A percentile compares a stretch with the other conserved stretches of the same genome.
phyloP scores from a whole-genome alignment of 805 yeast genomes.

The Cephaloascus fragrans region DNA sequence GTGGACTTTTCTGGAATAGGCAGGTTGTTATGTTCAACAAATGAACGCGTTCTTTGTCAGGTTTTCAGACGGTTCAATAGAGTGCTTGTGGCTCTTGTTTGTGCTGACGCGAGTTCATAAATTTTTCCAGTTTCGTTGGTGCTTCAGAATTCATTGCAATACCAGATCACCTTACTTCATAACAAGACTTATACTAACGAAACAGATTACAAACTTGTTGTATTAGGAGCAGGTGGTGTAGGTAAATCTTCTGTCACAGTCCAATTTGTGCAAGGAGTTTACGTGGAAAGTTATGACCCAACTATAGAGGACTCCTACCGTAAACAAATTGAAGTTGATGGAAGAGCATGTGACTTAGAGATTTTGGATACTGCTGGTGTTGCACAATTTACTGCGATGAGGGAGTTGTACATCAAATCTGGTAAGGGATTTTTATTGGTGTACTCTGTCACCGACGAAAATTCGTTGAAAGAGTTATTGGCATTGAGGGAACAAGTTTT shows the following conservation, averaged over 20 bases:
- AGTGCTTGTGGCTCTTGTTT: too few relatives aligned
- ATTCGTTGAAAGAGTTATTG: constrained; percentile 65
- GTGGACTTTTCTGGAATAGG: too few relatives aligned
- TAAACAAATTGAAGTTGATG: constrained; percentile 82
- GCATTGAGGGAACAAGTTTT: constrained; percentile 78
- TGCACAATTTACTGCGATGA: constrained; percentile 91
- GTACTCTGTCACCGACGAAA: constrained; percentile 50
- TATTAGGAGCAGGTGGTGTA: constrained; percentile 95
- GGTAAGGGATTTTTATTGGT: constrained; percentile 68
- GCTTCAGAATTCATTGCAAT: too few relatives aligned
- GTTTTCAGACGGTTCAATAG: too few relatives aligned
- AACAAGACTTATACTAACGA: too few relatives aligned
- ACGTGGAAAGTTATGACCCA: constrained; percentile 89
- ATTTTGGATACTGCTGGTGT: constrained; percentile 59
- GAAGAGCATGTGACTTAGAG: constrained; percentile 78
- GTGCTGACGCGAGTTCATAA: too few relatives aligned
- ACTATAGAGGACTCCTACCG: constrained; percentile 95
- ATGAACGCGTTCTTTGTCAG: too few relatives aligned
- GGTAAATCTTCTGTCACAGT: constrained; percentile 93
- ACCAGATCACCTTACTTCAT: too few relatives aligned
- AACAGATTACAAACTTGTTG: constrained; percentile 78
- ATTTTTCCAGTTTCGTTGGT: too few relatives aligned
- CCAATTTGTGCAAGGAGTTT: constrained; percentile 84
- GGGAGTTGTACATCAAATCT: constrained; percentile 78
- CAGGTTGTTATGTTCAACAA: too few relatives aligned